Percentiles rank a stretch among this genome's conserved stretches.
phyloP scores from a whole-genome alignment of 129 eudicot species.

The Apium graveolens region DNA sequence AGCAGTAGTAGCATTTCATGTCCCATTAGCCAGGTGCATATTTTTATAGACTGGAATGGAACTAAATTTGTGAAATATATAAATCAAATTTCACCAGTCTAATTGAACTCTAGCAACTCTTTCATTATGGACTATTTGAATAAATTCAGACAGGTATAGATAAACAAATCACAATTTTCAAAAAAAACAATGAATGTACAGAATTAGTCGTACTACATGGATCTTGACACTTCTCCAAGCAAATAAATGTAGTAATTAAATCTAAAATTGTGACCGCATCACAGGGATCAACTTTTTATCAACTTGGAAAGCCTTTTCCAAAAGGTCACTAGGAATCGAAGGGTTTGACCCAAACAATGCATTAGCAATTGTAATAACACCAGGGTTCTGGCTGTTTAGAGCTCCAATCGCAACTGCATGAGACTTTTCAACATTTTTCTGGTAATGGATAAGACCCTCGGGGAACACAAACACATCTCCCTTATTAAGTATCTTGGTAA shows the following conservation, averaged over 20 bases:
- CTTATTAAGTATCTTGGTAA: neutral
- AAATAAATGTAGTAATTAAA: neutral
- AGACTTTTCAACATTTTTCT: neutral
- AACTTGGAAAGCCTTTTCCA: constrained; percentile 7
- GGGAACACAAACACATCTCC: constrained; percentile 14
- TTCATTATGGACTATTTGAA: neutral
- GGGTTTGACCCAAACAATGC: constrained; percentile 6
- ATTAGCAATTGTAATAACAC: neutral
- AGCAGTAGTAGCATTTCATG: too few species aligned
- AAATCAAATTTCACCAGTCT: too few species aligned
- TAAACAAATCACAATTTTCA: neutral
- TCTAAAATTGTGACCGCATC: neutral
- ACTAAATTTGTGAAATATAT: too few species aligned
- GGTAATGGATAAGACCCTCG: neutral
- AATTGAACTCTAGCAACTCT: neutral
- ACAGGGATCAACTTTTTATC: neutral
- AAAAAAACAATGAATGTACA: neutral
- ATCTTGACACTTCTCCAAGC: neutral
- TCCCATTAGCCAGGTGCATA: too few species aligned
- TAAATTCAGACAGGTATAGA: neutral
- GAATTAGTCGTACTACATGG: neutral
- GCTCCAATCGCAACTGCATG: constrained; percentile 3
- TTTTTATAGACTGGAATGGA: too few species aligned
- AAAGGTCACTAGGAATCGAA: neutral
- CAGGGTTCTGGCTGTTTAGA: constrained; percentile 9